A percentile compares a stretch with the other conserved stretches of the same genome.
Evolutionary conservation across 345 rosid genomes (phyloP).

Genomic region (Eucalyptus brandiana): DNA sequence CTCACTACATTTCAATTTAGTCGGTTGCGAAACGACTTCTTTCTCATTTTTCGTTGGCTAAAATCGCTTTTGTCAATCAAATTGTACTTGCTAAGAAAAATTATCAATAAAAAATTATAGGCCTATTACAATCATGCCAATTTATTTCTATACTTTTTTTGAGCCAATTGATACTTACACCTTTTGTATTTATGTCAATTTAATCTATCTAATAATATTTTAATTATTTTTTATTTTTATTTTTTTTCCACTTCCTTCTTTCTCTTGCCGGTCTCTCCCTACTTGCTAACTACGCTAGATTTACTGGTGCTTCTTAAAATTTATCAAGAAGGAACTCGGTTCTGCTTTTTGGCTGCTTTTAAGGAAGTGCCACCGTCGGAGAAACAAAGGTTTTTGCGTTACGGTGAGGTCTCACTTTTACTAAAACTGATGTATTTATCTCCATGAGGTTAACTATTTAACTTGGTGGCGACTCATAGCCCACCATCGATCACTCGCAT

Average conservation of each 20-base stretch:
- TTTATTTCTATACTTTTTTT: too few relatives aligned
- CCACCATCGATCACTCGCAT: neutral
- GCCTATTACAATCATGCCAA: neutral
- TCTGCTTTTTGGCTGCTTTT: neutral
- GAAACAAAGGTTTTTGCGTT: neutral
- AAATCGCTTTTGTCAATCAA: neutral
- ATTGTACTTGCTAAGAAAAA: neutral
- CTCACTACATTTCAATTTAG: neutral
- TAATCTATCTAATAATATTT: too few relatives aligned
- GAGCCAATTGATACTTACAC: too few relatives aligned
- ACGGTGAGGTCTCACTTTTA: neutral
- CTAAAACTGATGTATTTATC: neutral
- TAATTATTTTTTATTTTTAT: too few relatives aligned
- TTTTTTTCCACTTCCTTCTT: neutral
- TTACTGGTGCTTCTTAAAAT: neutral
- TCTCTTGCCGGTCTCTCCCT: neutral
- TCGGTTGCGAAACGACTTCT: neutral
- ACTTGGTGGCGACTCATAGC: neutral
- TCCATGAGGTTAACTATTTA: neutral
- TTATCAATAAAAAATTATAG: too few relatives aligned
- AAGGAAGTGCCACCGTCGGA: neutral
- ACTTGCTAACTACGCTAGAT: neutral
- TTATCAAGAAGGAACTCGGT: neutral
- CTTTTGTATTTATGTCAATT: too few relatives aligned
- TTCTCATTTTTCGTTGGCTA: neutral